A percentile compares a stretch with the other conserved stretches of the same genome.
Evolutionary conservation across 192 early-diverging fungal genomes (phyloP).

Genomic region (Umbelopsis sp.): DNA sequence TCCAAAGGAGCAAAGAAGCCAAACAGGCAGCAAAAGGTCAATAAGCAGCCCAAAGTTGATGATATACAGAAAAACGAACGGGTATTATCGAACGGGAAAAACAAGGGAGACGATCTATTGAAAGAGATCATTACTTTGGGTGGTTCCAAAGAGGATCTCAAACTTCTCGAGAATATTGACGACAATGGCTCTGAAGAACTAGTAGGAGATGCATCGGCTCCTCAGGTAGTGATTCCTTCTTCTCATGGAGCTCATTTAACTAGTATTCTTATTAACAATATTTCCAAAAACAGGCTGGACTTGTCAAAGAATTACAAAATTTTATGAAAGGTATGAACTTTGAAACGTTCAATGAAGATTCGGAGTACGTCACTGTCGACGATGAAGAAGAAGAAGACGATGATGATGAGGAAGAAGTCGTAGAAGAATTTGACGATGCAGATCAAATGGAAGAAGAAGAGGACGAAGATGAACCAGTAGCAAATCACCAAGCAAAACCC

Average conservation of each 20-base stretch:
- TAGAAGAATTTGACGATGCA: conserved; percentile 22
- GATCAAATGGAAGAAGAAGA: conserved; percentile 21
- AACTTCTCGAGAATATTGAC: conserved; percentile 36
- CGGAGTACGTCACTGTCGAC: background rate
- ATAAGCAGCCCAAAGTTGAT: background rate
- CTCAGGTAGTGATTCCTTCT: conserved; percentile 14
- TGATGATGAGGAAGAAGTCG: conserved; percentile 22
- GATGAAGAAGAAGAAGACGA: conserved; percentile 28
- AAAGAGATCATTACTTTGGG: conserved; percentile 37
- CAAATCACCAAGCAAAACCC: background rate
- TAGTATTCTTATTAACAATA: background rate
- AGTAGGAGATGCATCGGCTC: background rate
- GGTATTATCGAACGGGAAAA: background rate
- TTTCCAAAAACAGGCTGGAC: conserved; percentile 13
- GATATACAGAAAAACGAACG: background rate
- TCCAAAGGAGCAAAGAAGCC: conserved; percentile 12
- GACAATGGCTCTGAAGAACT: conserved; percentile 27
- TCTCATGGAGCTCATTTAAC: background rate
- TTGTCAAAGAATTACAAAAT: conserved; percentile 31
- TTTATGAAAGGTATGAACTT: conserved; percentile 40
- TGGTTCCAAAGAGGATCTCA: conserved; percentile 38
- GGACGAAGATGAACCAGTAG: conserved; percentile 23
- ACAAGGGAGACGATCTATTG: conserved; percentile 10
- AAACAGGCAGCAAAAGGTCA: conserved; percentile 1
- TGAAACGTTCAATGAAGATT: conserved; percentile 8